Conservation (phyloP, 2,329 filamentous ascomycete species). For the Didymella pinodella region DNA sequence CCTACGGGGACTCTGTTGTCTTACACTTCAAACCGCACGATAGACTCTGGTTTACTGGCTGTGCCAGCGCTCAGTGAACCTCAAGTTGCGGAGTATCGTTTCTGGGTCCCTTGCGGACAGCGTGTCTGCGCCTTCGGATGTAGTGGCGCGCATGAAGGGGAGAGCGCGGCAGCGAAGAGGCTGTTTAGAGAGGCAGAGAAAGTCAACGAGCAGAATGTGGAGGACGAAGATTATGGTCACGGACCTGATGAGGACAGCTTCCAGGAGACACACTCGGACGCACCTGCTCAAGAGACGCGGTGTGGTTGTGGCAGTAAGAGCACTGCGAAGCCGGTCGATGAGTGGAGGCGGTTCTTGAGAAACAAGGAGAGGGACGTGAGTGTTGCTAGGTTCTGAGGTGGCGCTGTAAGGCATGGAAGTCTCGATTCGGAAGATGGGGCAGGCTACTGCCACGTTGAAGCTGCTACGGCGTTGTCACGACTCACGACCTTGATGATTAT, state of each 20-base stretch:
- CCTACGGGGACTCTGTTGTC: conserved; percentile 40
- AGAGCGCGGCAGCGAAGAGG: conserved; percentile 40
- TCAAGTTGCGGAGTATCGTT: conserved; percentile 48
- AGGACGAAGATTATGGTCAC: not conserved
- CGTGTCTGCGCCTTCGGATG: conserved; percentile 46
- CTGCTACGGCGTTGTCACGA: not conserved
- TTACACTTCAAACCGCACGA: conserved; percentile 42
- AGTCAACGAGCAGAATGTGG: conserved; percentile 2
- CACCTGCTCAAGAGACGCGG: not conserved
- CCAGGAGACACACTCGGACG: not conserved
- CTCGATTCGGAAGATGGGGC: not conserved
- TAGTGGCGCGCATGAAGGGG: conserved; percentile 36
- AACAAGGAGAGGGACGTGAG: conserved; percentile 23
- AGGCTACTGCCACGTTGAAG: not conserved
- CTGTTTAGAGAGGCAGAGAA: conserved; percentile 40
- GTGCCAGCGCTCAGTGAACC: conserved; percentile 41
- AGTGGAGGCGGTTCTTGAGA: conserved; percentile 13
- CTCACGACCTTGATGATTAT: not conserved
- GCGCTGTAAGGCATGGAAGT: no score
- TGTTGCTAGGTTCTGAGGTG: conserved; percentile 14
- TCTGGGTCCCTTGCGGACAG: conserved; percentile 47
- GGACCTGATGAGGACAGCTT: not conserved
- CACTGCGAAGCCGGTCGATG: conserved; percentile 10
- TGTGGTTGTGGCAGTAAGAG: not conserved
- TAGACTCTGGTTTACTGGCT: conserved; percentile 41